Conservation (phyloP, 768 basidiomycete genomes). For the Suillus luteus region DNA sequence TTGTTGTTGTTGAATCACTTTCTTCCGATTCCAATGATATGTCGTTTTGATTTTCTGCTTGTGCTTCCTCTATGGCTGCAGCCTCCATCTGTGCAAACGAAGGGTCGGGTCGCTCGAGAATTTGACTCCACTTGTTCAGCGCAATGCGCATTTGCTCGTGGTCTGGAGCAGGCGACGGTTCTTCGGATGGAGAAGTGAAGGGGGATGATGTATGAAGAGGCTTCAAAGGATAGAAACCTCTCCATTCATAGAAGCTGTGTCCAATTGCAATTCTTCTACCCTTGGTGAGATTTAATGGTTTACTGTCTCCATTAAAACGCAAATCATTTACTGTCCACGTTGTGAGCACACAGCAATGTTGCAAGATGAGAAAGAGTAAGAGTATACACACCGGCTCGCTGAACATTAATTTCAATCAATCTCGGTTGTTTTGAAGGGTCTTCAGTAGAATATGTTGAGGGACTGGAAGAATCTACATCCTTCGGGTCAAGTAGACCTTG, state of each 20-base stretch:
- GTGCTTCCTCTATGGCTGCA: background rate
- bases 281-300: conserved; percentile 31
- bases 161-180: conserved; percentile 19
- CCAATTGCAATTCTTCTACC: conserved; percentile 32
- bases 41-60: background rate
- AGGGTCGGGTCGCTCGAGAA: conserved; percentile 33
- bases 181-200: conserved; percentile 21
- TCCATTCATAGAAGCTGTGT: conserved; percentile 35
- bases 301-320: conserved; percentile 23
- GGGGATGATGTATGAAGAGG: conserved; percentile 34
- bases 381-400: conserved; percentile 29
- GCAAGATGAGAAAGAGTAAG: background rate
- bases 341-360: conserved; percentile 5
- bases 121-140: conserved; percentile 37
- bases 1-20: background rate
- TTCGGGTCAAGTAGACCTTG: conserved; percentile 27
- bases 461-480: conserved; percentile 1
- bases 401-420: conserved; percentile 19
- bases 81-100: conserved; percentile 33
- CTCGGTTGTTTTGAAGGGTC: conserved; percentile 7
- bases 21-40: background rate
- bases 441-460: conserved; percentile 11
- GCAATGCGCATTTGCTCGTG: conserved; percentile 33
- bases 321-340: conserved; percentile 19
- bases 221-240: conserved; percentile 32